Evolutionary conservation across 805 yeast genomes (phyloP), one percentile per base, ranked within the genome.

Genomic region (Metschnikowia baotianmanensis): DNA sequence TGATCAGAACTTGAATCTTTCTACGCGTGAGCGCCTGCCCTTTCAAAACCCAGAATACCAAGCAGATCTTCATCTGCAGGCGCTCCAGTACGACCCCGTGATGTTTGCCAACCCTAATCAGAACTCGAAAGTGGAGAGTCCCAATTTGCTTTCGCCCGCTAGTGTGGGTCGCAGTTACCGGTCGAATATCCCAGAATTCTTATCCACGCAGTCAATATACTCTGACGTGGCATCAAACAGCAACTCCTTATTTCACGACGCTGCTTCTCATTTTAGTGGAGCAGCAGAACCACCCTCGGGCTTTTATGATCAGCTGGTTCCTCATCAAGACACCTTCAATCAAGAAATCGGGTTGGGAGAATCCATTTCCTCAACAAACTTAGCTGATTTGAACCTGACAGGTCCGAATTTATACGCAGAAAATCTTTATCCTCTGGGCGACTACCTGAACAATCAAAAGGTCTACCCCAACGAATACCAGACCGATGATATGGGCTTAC

Each of bases 301-400:
- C 6, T 35, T 37, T 27, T 39, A 39, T 19, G 49, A 46, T 12
- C 28, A 39, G 2, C 7, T 32, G 3, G 31, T 36, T 6, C 40
- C 30, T n/a, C 31, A 30, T 11, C 35, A n/a, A 13, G 54, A 52
- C 31, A 32, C 48, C 4, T 66, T 65, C 44, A 66, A 61, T 38
- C 52, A 53, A 18, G 72, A 66, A 44, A 66, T 69, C 15, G 62
- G 56, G 1, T 53, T 69, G 25, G 74, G 74, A 2, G 69, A 62
- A 26, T 65, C 71, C 5, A 57, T 69, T 2, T 62, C 68, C 19
- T 53, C 59, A 36, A 62, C 69, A 0, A 65, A 69, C 46, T 55
- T 69, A 42, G 47, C 29, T 9, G 36, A 25, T 6, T 39, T 48
- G 40, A 18, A 19, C 12, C 32, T 19, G 18, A 28, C 20, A 7